Conservation (phyloP, 2,329 filamentous ascomycete genomes). For the Sporothrix dimorphospora region DNA sequence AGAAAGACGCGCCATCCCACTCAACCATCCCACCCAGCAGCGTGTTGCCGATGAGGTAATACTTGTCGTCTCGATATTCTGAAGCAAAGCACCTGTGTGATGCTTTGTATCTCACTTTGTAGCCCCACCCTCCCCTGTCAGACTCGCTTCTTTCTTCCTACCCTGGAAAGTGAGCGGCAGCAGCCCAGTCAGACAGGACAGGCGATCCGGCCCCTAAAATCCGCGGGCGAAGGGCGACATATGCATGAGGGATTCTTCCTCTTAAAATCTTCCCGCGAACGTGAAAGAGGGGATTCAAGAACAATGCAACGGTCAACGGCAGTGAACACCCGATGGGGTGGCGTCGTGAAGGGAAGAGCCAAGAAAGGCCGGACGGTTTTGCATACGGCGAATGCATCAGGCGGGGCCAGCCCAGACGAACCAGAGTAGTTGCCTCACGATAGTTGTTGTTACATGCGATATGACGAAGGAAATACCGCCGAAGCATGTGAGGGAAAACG, state of each 20-base stretch:
- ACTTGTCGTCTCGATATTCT: not conserved
- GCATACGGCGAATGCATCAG: not conserved
- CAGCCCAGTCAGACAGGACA: not conserved
- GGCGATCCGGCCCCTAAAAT: not conserved
- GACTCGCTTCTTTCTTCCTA: conserved; percentile 14
- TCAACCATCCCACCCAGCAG: not conserved
- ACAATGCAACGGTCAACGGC: not conserved
- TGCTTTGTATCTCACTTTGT: not conserved
- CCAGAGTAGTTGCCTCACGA: not conserved
- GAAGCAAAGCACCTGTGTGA: not conserved
- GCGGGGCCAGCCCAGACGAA: not conserved
- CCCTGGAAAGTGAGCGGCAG: not conserved
- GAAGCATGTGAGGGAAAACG: not conserved
- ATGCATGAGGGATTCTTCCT: not conserved
- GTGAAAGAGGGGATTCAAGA: not conserved
- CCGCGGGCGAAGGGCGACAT: not conserved
- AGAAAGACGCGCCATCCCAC: not conserved
- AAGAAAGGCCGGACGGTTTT: not conserved
- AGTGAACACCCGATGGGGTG: not conserved
- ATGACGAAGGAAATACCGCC: not conserved
- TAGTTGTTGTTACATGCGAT: not conserved
- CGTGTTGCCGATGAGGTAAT: not conserved
- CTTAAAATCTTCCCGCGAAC: too few relatives aligned
- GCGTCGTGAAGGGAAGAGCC: not conserved
- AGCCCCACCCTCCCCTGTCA: not conserved